Percentiles rank a stretch among this genome's conserved stretches.
phyloP scores from a whole-genome alignment of 1,139 yeast genomes.

The Hansenula sp. region DNA sequence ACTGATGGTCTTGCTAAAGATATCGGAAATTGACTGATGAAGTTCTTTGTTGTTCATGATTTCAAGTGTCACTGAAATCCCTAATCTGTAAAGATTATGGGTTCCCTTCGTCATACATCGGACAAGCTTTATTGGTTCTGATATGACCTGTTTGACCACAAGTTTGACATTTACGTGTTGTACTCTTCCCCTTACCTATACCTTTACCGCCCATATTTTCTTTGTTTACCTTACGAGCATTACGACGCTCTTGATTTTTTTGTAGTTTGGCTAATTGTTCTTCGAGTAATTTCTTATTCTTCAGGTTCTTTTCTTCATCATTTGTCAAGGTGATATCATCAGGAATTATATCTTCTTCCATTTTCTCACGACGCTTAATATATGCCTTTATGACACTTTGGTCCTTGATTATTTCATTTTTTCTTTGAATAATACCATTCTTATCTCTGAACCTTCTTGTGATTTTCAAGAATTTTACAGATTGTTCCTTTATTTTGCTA shows the following conservation, averaged over 20 bases:
- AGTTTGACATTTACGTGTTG: constrained; percentile 83
- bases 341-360: constrained; percentile 55
- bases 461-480: constrained; percentile 56
- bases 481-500: constrained; percentile 15
- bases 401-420: constrained; percentile 74
- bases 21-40: too few relatives aligned
- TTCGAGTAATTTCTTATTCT: constrained; percentile 74
- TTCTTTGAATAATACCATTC: constrained; percentile 83
- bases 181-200: constrained; percentile 72
- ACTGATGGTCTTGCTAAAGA: too few relatives aligned
- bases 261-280: constrained; percentile 83
- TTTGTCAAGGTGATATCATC: constrained; percentile 77
- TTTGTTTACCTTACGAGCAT: constrained; percentile 48
- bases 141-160: constrained; percentile 97
- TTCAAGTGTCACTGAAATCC: too few relatives aligned
- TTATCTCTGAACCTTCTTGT: constrained; percentile 80
- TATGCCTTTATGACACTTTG: constrained; percentile 87
- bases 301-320: constrained; percentile 79
- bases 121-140: constrained; percentile 82
- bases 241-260: constrained; percentile 64
- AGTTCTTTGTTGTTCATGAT: too few relatives aligned
- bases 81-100: too few relatives aligned
- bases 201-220: constrained; percentile 53
- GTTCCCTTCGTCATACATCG: constrained; percentile 56
- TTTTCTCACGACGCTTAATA: constrained; percentile 69